These are phyloP conservation scores for Tolypocladium cylindrosporum DNA, from an alignment of 2,329 filamentous ascomycete species.

Conservation along the genomic window DNA sequence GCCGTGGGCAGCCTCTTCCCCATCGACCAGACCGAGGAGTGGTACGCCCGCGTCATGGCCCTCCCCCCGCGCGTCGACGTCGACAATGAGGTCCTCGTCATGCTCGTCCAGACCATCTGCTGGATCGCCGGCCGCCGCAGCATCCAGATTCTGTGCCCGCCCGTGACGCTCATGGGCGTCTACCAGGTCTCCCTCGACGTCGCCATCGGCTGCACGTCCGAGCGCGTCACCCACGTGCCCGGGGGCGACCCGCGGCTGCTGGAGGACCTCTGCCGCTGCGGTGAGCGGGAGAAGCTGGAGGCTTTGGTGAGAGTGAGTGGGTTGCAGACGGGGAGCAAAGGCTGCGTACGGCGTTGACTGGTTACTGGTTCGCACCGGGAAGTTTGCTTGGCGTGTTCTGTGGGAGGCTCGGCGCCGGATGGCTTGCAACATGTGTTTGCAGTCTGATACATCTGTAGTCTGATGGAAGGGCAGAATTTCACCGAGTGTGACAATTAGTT, in stretches of 20 bases:
- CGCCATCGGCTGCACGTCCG: neutral
- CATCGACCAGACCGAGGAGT: neutral
- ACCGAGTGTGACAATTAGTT: too few species aligned
- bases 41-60: neutral
- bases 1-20: neutral
- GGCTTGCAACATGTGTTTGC: neutral
- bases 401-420: too few species aligned
- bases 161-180: neutral
- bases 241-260: neutral
- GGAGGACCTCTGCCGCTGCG: neutral
- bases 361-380: too few species aligned
- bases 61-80: neutral
- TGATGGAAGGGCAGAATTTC: too few species aligned
- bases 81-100: neutral
- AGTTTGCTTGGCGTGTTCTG: neutral
- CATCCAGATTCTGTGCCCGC: neutral
- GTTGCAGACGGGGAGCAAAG: too few species aligned
- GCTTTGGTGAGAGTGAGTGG: neutral
- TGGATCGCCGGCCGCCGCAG: neutral
- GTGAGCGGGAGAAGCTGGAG: neutral
- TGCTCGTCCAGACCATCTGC: neutral
- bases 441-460: too few species aligned
- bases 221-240: neutral
- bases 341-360: too few species aligned
- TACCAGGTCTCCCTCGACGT: neutral